Base-by-base conservation (phyloP, 2,329 filamentous ascomycete genomes). In the Aspergillus chevalieri region DNA sequence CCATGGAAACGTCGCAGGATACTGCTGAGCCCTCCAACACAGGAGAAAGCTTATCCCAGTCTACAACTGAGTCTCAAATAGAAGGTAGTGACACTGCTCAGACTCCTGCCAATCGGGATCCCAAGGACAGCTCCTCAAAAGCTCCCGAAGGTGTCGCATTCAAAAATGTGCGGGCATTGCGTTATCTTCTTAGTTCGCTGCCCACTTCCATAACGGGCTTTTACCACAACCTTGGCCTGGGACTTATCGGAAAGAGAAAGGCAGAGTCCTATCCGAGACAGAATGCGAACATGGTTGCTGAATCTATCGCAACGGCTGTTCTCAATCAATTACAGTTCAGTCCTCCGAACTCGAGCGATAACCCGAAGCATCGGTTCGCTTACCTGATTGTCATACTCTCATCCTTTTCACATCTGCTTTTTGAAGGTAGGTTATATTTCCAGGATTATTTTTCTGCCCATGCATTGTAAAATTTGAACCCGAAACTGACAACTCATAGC, bases 341-440 rank as follows among this genome's bases (percentile, higher is more conserved):
- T 48, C 71, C 73, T 36, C 71, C 74, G 4, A 74, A 70, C 58
- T 69, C 66, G 5, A 68, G 65, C 49, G 74, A 76, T 19, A 79
- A 78, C 14, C 72, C 76, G 0, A 82, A 85, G 54, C 82, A 87
- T 59, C 71, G 73, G 17, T 87, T 88, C 60, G 83, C 86, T 22
- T 93, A 93, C 64, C 88, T 87, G 77, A 87, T 92, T 51, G 83
- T 90, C 48, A 85, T 90, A 65, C 73, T 95, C 15, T 85, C 88
- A 49, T 85, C 86, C 0, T 75, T 94, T 48, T 84, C 87, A 36
- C 86, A 91, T 62, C 81, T 94, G 68, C 73, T 95, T 52, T 82
- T 93, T 53, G 89, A 95, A 61, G 78, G 79, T 68, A 71, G 69
- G 62, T 63, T 6, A 22, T 6, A 22, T 22, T 22, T 22, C 1